Conservation (phyloP, 306 rosid genomes). For the Castanea sativa region DNA sequence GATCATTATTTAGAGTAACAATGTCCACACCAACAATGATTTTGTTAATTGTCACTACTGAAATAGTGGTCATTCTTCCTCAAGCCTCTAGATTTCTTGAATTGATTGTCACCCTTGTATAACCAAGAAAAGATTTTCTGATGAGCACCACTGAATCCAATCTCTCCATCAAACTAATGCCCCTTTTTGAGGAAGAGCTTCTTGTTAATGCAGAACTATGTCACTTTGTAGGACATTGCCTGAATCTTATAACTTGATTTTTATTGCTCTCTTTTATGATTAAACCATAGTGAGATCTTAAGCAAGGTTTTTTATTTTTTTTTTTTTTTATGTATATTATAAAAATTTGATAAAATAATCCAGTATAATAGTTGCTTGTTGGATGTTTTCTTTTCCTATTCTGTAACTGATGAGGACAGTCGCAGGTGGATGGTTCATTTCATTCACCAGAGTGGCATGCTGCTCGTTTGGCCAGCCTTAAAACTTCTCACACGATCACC, state of each 20-base stretch:
- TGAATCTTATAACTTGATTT: neutral
- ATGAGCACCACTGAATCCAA: too few relatives aligned
- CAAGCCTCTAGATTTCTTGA: too few relatives aligned
- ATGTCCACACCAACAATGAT: too few relatives aligned
- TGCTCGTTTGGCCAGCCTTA: conserved; percentile 99
- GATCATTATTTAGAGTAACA: too few relatives aligned
- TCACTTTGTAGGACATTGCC: neutral
- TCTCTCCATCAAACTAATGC: neutral
- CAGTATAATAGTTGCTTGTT: conserved; percentile 25
- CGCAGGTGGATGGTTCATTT: conserved; percentile 99
- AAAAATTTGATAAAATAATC: conserved; percentile 18
- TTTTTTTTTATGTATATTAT: conserved; percentile 9
- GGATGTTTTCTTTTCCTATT: conserved; percentile 35
- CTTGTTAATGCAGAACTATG: neutral
- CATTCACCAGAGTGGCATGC: conserved; percentile 99
- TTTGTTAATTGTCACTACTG: too few relatives aligned
- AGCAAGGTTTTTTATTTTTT: neutral
- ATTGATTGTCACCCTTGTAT: too few relatives aligned
- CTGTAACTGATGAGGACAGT: conserved; percentile 87
- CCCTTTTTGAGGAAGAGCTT: neutral
- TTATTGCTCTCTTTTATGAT: neutral
- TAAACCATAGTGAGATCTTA: neutral
- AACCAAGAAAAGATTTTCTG: too few relatives aligned
- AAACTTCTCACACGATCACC: conserved; percentile 92
- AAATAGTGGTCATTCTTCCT: too few relatives aligned